phyloP scores from a whole-genome alignment of 352 stramenopile species.

The Phytophthora cryptogea region DNA sequence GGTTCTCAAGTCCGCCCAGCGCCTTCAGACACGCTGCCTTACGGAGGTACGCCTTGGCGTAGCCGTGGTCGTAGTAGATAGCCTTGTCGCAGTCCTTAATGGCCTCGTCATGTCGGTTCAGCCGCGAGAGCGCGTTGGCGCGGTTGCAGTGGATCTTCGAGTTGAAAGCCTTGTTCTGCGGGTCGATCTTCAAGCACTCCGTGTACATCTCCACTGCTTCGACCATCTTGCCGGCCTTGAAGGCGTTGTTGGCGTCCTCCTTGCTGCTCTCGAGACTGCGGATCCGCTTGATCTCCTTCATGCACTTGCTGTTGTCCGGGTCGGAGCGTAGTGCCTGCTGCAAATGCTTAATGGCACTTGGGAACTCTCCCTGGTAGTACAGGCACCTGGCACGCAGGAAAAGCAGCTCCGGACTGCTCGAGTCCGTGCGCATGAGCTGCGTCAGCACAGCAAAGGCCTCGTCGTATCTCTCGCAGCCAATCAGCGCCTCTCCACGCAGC shows the following conservation, averaged over 20 bases:
- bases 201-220: constrained; percentile 91
- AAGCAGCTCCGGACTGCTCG: constrained; percentile 83
- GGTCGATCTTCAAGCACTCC: constrained; percentile 86
- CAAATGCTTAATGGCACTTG: constrained; percentile 93
- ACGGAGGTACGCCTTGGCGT: constrained; percentile 90
- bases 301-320: constrained; percentile 89
- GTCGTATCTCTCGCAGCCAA: constrained; percentile 80
- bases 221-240: constrained; percentile 81
- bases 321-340: constrained; percentile 90
- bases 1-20: constrained; percentile 83
- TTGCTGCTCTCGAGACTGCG: constrained; percentile 87
- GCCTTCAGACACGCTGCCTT: constrained; percentile 81
- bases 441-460: constrained; percentile 83
- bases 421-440: constrained; percentile 85
- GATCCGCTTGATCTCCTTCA: constrained; percentile 90
- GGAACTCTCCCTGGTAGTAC: constrained; percentile 93
- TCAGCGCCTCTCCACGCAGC: constrained; percentile 70
- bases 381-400: constrained; percentile 88
- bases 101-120: constrained; percentile 84
- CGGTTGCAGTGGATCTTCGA: constrained; percentile 95
- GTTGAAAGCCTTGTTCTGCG: constrained; percentile 91
- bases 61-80: constrained; percentile 91
- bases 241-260: constrained; percentile 89
- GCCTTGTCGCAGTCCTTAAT: constrained; percentile 91
- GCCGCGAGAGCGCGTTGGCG: constrained; percentile 82